phyloP scores from a whole-genome alignment of 495 filamentous ascomycete genomes.

The Neurospora terricola region DNA sequence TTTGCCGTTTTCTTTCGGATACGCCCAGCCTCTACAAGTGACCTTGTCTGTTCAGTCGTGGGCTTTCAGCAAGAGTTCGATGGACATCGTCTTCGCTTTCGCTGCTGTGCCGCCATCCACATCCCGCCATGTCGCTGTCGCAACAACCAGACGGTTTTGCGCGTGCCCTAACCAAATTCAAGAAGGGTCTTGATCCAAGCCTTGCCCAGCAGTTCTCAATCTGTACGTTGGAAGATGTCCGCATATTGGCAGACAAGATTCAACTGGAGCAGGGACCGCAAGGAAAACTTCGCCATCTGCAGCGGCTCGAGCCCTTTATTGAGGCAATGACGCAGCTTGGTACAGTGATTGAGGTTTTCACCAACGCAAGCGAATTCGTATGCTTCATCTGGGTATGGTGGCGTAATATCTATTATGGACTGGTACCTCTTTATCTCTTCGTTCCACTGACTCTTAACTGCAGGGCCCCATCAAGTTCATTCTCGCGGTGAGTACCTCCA shows the following conservation, averaged over 20 bases:
- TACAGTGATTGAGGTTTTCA: background rate
- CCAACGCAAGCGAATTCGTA: background rate
- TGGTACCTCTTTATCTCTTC: too few relatives aligned
- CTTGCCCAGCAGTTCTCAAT: background rate
- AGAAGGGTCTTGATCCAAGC: background rate
- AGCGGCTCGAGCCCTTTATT: too few relatives aligned
- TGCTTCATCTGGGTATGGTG: background rate
- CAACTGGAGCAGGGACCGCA: background rate
- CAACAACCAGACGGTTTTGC: background rate
- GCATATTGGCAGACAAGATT: background rate
- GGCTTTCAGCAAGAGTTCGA: background rate
- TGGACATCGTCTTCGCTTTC: background rate
- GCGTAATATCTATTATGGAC: background rate
- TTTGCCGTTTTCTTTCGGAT: background rate
- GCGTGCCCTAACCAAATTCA: background rate
- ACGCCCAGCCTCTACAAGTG: background rate
- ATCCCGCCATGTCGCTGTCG: background rate
- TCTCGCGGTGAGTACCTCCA: background rate
- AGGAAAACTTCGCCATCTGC: background rate
- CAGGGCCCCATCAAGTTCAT: background rate
- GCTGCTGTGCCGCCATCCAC: background rate
- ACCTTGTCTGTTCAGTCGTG: background rate
- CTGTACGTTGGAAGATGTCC: background rate
- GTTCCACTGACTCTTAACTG: background rate
- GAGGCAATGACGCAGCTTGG: background rate